Base-by-base conservation (phyloP, 1,284 basidiomycete species). In the Paramarasmius palmivorus region DNA sequence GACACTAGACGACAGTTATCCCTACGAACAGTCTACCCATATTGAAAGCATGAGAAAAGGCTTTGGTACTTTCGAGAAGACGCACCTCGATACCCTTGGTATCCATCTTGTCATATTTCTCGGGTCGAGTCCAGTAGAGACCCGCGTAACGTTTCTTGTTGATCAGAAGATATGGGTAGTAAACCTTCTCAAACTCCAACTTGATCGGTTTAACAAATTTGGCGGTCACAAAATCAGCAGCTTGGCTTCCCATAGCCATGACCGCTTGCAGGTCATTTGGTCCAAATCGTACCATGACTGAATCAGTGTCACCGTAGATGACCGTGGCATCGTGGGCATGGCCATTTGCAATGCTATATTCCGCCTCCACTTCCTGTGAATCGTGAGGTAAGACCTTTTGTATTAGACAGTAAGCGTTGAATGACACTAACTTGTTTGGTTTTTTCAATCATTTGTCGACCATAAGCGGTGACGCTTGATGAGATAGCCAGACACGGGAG, bases 31-130 rank as follows among this genome's bases (percentile, higher is more conserved):
- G 95, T 98, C 94, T 97, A 57, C 7, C 54, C n/a, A n/a, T n/a
- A n/a, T 38, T 14, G 7, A 47, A 35, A 26, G 14, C 40, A 19
- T 25, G 19, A 14, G 53, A 17, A 12, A 6, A 22, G 17, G 32
- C 19, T 5, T 48, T 25, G 15, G 54, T n/a, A 42, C 19, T 49
- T 32, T 14, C 22, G 23, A 17, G n/a, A 41, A 20, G 3, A 37
- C 42, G 64, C 84, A 94, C 94, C 82, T 98, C 95, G 56, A 98
- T 98, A 63, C 95, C 95, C 72, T 98, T 98, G 1, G 95, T 90
- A 63, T 98, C 95, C 95, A 98, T 97, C 75, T 98, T 98, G 70
- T 98, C 95, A 61, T 92, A 95, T 68, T 93, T 95, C 42, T 97
- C 94, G 6, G 88, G 76, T 59, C 84, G 86, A 1, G 95, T 98